Conservation (phyloP, 2,329 filamentous ascomycete genomes). For the Verruconis gallopava region DNA sequence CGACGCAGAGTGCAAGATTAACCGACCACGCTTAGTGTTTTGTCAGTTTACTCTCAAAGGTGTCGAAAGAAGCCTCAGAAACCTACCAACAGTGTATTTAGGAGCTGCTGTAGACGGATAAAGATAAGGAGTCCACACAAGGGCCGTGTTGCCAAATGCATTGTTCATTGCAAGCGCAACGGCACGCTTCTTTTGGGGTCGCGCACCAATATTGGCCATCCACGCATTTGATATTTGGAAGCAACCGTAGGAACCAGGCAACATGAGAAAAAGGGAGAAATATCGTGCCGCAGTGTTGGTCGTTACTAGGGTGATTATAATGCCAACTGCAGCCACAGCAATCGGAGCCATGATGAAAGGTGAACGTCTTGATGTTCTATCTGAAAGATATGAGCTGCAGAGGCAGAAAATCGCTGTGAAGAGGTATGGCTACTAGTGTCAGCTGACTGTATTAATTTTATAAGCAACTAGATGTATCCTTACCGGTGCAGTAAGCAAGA, state of each 20-base stretch:
- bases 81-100: conserved; percentile 7
- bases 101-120: conserved; percentile 6
- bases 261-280: conserved; percentile 59
- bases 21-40: not conserved
- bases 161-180: conserved; percentile 66
- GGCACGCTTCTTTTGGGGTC: conserved; percentile 62
- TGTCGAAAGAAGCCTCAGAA: conserved; percentile 2
- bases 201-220: conserved; percentile 64
- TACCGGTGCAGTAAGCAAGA: conserved; percentile 38
- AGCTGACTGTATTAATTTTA: not conserved
- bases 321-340: conserved; percentile 47
- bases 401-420: conserved; percentile 17
- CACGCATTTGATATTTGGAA: conserved; percentile 54
- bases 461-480: not conserved
- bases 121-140: conserved; percentile 9
- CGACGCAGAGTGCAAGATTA: not conserved
- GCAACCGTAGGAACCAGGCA: conserved; percentile 46
- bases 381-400: conserved; percentile 18
- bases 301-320: conserved; percentile 55
- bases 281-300: conserved; percentile 49
- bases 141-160: conserved; percentile 47
- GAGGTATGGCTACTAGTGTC: conserved; percentile 19
- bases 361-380: conserved; percentile 9
- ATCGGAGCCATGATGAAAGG: conserved; percentile 36
- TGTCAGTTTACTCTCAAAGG: not conserved